These are phyloP conservation scores for Grammothele lineata DNA, from an alignment of 768 basidiomycete genomes.

Conservation along the genomic window DNA sequence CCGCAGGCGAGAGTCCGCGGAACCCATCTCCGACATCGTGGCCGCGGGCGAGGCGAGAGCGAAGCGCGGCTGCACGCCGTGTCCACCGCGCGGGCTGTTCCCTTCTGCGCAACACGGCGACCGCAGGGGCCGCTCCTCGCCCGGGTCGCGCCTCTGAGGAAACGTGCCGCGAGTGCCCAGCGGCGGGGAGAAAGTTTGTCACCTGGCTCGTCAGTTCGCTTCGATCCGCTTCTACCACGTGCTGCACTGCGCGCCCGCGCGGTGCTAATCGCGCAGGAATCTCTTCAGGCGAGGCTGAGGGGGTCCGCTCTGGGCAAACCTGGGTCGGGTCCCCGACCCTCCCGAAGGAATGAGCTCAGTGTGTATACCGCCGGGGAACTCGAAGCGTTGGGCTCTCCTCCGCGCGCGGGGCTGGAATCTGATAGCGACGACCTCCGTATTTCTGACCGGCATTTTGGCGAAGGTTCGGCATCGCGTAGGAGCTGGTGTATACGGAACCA, in stretches of 20 bases:
- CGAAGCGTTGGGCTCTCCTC: no score
- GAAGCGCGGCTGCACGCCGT: constrained; percentile 10
- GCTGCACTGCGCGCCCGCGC: neutral
- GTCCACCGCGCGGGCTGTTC: constrained; percentile 5
- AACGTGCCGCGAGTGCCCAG: constrained; percentile 1
- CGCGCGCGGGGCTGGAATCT: no score
- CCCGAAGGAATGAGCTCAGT: no score
- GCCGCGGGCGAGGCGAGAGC: constrained; percentile 12
- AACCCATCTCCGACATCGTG: constrained; percentile 3
- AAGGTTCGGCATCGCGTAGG: neutral
- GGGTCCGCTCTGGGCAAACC: constrained; percentile 7
- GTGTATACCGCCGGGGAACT: no score
- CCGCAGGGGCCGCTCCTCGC: no score
- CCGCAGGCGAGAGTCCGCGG: neutral
- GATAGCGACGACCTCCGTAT: constrained; percentile 4
- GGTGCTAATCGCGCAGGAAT: constrained; percentile 14
- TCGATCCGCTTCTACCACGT: constrained; percentile 4
- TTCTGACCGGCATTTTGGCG: constrained; percentile 9
- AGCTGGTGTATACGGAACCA: neutral
- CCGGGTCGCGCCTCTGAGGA: neutral
- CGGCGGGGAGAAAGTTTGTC: constrained; percentile 5
- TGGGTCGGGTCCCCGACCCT: constrained; percentile 1
- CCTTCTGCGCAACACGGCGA: constrained; percentile 9
- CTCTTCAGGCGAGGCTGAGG: constrained; percentile 7
- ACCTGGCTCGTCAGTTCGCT: constrained; percentile 1